Base-by-base conservation (phyloP, 2,329 filamentous ascomycete species). In the Aspergillus udagawae region DNA sequence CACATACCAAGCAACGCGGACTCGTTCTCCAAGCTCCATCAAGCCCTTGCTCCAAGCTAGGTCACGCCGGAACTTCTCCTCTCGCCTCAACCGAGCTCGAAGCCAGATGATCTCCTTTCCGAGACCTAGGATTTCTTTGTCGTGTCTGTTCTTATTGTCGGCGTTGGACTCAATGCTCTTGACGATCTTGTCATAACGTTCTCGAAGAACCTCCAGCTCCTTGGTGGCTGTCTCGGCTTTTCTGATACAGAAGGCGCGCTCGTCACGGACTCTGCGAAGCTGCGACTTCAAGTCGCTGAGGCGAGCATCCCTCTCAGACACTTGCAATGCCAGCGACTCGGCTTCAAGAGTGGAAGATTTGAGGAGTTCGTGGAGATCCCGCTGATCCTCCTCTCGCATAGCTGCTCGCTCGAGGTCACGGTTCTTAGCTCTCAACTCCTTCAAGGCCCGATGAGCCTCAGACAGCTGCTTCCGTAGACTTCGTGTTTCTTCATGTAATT, bases 81-180 rank as follows among this genome's bases (percentile, higher is more conserved):
- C 93, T 32, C 94, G 84, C 70, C 85, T 83, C 77, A 89, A 90
- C 53, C 88, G 86, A 1, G 91, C 90, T 67, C 92, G 86, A 72
- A 97, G 85, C 86, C 90, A 97, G 67, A 92, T 85, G 71, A 97
- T 93, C 76, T 97, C 92, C 77, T 94, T 89, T 53, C 86, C 84
- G 70, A 97, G 82, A 20, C 93, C 93, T 64, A 87, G 85, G 53
- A 97, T 85, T 67, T 91, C 86, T 49, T 88, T 86, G 51, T 82
- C 79, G 70, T 79, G 67, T 63, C 73, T 66, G 69, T 71, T 63
- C 68, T 78, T 71, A 79, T 77, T 64, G 76, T 78, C 65, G 75
- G 63, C 65, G 41, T 67, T 75, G 44, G 64, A 65, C 48, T 67
- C 70, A 14, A 78, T 67, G 53, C 79, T 80, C 58, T 82, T 79